Conservation (phyloP, 208 protist genomes). For the Leishmania arabica region DNA sequence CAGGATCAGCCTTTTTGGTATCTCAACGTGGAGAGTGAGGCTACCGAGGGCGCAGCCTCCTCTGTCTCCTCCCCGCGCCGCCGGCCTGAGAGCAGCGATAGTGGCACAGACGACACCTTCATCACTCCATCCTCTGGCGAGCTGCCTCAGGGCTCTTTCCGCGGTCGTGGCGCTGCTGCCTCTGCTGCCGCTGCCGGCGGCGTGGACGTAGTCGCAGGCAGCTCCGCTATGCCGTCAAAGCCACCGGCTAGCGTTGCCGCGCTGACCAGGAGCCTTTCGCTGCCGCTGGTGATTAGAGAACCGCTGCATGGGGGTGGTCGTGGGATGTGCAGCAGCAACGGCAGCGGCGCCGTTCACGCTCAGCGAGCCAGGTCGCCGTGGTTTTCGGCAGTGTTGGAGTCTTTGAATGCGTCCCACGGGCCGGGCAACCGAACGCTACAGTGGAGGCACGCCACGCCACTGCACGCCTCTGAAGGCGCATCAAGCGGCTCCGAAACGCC, state of each 20-base stretch:
- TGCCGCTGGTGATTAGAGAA: neutral
- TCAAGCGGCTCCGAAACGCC: neutral
- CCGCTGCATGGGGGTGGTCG: neutral
- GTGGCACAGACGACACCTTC: neutral
- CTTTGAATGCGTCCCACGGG: neutral
- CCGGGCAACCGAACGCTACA: neutral
- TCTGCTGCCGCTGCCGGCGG: neutral
- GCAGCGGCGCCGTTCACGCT: neutral
- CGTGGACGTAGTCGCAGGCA: neutral
- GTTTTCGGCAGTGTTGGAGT: neutral
- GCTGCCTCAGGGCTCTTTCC: neutral
- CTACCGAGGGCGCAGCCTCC: neutral
- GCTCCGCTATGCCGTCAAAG: neutral
- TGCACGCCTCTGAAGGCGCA: neutral
- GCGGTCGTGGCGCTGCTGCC: neutral
- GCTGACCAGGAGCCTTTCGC: neutral
- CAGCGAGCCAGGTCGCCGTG: neutral
- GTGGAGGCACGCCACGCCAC: neutral
- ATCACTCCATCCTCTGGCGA: neutral
- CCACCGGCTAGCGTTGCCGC: neutral
- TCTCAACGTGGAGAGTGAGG: neutral
- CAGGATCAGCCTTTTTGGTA: neutral
- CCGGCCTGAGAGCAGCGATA: neutral
- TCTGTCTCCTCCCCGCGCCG: neutral
- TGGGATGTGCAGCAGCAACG: neutral